phyloP scores from a whole-genome alignment of 768 basidiomycete genomes.

The Vararia minispora region DNA sequence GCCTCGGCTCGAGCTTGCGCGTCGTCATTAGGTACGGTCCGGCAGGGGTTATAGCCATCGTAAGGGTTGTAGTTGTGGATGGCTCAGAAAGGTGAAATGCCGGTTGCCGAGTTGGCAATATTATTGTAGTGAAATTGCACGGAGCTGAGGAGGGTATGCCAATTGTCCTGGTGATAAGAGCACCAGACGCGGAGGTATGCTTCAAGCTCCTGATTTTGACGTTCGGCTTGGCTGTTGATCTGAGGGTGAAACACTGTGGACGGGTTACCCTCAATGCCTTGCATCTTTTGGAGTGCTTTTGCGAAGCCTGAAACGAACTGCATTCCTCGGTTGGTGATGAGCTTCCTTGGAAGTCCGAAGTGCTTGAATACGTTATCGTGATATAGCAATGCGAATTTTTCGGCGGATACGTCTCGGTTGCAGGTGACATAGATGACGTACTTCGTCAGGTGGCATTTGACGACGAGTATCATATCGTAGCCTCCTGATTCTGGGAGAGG shows the following conservation, averaged over 20 bases:
- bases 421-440: conserved; percentile 18
- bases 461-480: conserved; percentile 13
- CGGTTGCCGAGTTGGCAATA: conserved; percentile 14
- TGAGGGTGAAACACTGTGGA: conserved; percentile 25
- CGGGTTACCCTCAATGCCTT: conserved; percentile 11
- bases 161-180: conserved; percentile 18
- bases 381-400: conserved; percentile 12
- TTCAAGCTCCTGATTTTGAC: conserved; percentile 23
- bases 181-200: conserved; percentile 18
- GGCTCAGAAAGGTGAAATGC: conserved; percentile 16
- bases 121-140: conserved; percentile 24
- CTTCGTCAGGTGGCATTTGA: conserved; percentile 19
- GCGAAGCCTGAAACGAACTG: conserved; percentile 10
- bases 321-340: conserved; percentile 9
- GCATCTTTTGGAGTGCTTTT: conserved; percentile 6
- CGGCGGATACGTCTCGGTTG: conserved; percentile 9
- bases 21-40: neutral
- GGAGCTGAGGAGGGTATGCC: conserved; percentile 15
- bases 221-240: conserved; percentile 25
- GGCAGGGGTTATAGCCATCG: neutral
- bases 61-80: neutral
- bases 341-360: conserved; percentile 3
- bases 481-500: conserved; percentile 14
- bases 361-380: conserved; percentile 7
- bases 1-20: neutral